Evolutionary conservation across 192 early-diverging fungal species (phyloP), one percentile per base, ranked within the genome.

Genomic region (Phycomyces blakesleeanus): DNA sequence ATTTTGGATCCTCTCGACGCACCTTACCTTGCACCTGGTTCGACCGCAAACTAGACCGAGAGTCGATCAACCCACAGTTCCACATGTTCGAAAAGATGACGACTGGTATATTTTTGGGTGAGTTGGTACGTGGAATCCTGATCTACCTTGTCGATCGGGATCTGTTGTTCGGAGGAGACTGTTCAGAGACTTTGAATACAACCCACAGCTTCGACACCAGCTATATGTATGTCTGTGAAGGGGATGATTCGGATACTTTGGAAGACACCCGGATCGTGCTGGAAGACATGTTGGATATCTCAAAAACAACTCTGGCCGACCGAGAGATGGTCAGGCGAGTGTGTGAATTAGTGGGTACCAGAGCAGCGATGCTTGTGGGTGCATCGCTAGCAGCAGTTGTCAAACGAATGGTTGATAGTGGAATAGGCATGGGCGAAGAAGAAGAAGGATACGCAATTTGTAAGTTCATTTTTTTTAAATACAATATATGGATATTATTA

Each of bases 1-100:
- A 89, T 50, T 95, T 89, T 78, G 91, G 91, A 66, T 83, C 83
- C 44, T 85, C 88, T 1, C 49, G 60, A 18, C 54, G 60, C 29
- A 82, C 90, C n/a, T 79, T 97, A 21, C 93, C 93, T 37, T 76
- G 88, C 63, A 93, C 91, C 22, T 80, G 81, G 73, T 93, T 88
- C 75, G 95, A 97, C 73, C 81, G 84, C 67, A 83, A 85, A 58
- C 77, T 94, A 49, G 93, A 94, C 71, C 81, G 89, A 37, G 84
- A 87, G 62, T 92, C 93, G 21, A 81, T 76, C 53, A 91, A 96
- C 73, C 88, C 87, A 16, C 78, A 85, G 12, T 69, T 87, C 41
- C 94, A 93, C 69, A 79, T 90, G 18, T 96, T 91, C 70, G 93
- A 96, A 70, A 98, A 98, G 69, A 87, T 94, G 85, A 93, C 93